These are phyloP conservation scores for Lanmaoa pseudosensibilis DNA, from an alignment of 768 basidiomycete genomes.

Conservation along the genomic window DNA sequence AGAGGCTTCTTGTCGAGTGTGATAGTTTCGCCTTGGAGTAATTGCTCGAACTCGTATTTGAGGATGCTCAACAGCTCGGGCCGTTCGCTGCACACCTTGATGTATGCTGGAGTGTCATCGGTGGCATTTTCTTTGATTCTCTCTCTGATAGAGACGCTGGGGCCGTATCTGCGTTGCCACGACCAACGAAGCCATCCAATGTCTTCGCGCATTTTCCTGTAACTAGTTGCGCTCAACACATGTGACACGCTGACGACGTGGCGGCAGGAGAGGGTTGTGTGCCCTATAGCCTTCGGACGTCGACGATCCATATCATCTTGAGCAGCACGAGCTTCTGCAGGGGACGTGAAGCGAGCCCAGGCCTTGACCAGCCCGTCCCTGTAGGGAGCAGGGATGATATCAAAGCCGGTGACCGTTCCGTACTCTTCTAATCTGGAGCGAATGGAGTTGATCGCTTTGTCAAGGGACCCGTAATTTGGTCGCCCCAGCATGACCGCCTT, in stretches of 20 bases:
- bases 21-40: conserved; percentile 61
- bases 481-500: conserved; percentile 53
- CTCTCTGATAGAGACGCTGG: conserved; percentile 34
- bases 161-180: conserved; percentile 32
- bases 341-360: conserved; percentile 55
- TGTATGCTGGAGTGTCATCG: conserved; percentile 25
- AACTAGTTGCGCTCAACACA: conserved; percentile 39
- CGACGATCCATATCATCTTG: conserved; percentile 48
- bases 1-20: conserved; percentile 48
- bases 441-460: conserved; percentile 40
- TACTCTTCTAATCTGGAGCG: conserved; percentile 36
- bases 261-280: conserved; percentile 46
- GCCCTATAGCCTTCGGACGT: conserved; percentile 46
- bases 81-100: conserved; percentile 54
- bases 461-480: conserved; percentile 43
- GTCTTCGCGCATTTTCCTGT: conserved; percentile 42
- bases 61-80: conserved; percentile 51
- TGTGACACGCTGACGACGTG: conserved; percentile 57
- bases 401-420: conserved; percentile 43
- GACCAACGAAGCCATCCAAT: conserved; percentile 44
- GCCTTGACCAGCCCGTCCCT: conserved; percentile 48
- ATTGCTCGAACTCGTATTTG: conserved; percentile 61
- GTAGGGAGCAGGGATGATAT: conserved; percentile 52
- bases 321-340: conserved; percentile 52
- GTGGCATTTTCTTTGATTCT: conserved; percentile 5